Percentiles rank a stretch among this genome's conserved stretches.
Conservation (phyloP, 2,329 filamentous ascomycete genomes). For the Fusarium avenaceum region DNA sequence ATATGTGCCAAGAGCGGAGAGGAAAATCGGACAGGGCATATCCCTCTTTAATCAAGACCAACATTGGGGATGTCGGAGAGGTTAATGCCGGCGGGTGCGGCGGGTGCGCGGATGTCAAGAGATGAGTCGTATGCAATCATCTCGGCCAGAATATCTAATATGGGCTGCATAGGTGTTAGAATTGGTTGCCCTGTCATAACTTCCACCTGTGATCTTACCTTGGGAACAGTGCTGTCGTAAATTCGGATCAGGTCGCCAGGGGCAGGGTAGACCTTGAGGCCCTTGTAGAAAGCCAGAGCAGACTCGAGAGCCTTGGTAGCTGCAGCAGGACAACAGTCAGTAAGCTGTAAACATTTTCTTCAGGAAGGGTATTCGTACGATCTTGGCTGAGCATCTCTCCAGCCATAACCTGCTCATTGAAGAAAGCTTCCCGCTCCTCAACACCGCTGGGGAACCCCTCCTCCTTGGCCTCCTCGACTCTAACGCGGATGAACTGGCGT, state of each 20-base stretch:
- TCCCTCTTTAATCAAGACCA: slow-evolving; percentile 65
- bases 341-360: slow-evolving; percentile 4
- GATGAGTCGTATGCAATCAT: slow-evolving; percentile 95
- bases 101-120: slow-evolving; percentile 69
- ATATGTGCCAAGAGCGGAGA: slow-evolving; percentile 38
- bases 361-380: slow-evolving; percentile 68
- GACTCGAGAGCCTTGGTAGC: slow-evolving; percentile 81
- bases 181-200: not conserved
- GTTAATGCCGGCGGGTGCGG: slow-evolving; percentile 56
- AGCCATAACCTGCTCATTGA: slow-evolving; percentile 93
- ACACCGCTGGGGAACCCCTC: slow-evolving; percentile 92
- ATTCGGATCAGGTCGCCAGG: slow-evolving; percentile 93
- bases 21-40: slow-evolving; percentile 28
- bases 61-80: slow-evolving; percentile 64
- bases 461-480: slow-evolving; percentile 84
- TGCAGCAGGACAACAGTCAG: slow-evolving; percentile 52
- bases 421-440: slow-evolving; percentile 95
- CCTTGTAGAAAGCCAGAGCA: slow-evolving; percentile 96
- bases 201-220: slow-evolving; percentile 67
- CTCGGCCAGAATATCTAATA: slow-evolving; percentile 95
- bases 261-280: slow-evolving; percentile 96
- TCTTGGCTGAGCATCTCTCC: slow-evolving; percentile 88
- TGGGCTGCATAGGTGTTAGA: slow-evolving; percentile 69
- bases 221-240: slow-evolving; percentile 98
- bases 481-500: slow-evolving; percentile 79